phyloP scores from a whole-genome alignment of 2,329 filamentous ascomycete species.

The Pseudocercospora cruenta region DNA sequence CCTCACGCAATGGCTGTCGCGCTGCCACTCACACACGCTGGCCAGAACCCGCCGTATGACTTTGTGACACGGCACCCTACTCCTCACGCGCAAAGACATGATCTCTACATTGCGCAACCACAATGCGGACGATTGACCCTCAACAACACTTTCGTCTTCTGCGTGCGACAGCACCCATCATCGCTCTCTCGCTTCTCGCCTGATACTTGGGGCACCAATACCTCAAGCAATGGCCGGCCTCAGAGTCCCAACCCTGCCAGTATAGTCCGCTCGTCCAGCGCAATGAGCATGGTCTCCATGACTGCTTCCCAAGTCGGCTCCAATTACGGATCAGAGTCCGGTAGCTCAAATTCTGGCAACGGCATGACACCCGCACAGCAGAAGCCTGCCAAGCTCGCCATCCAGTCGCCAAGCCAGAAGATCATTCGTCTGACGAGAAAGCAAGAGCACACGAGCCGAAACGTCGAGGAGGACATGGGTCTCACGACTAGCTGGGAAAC shows the following conservation, averaged over 20 bases:
- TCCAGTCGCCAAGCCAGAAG: conserved; percentile 92
- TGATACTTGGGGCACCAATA: conserved; percentile 42
- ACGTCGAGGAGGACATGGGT: conserved; percentile 61
- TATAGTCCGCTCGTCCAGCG: conserved; percentile 59
- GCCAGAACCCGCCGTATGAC: conserved; percentile 91
- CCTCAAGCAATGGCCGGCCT: conserved; percentile 44
- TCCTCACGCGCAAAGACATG: conserved; percentile 94
- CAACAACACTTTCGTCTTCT: conserved; percentile 98
- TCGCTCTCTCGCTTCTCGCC: conserved; percentile 50
- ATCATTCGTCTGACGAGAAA: conserved; percentile 86
- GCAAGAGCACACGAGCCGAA: conserved; percentile 59
- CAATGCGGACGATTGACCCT: conserved; percentile 86
- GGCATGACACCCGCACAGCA: conserved; percentile 55
- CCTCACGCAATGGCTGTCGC: conserved; percentile 88
- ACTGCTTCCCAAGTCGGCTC: conserved; percentile 55
- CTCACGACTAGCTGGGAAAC: conserved; percentile 84
- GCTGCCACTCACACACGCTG: conserved; percentile 85
- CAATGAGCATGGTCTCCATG: conserved; percentile 64
- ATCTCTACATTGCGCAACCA: conserved; percentile 94
- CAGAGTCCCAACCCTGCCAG: conserved; percentile 52
- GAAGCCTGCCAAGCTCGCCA: conserved; percentile 93
- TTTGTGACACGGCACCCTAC: conserved; percentile 93
- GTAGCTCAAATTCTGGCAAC: conserved; percentile 54
- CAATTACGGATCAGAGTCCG: conserved; percentile 55
- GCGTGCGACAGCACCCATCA: conserved; percentile 88